Conservation (phyloP, 1,284 basidiomycete species). For the Phenoliferia sp. region DNA sequence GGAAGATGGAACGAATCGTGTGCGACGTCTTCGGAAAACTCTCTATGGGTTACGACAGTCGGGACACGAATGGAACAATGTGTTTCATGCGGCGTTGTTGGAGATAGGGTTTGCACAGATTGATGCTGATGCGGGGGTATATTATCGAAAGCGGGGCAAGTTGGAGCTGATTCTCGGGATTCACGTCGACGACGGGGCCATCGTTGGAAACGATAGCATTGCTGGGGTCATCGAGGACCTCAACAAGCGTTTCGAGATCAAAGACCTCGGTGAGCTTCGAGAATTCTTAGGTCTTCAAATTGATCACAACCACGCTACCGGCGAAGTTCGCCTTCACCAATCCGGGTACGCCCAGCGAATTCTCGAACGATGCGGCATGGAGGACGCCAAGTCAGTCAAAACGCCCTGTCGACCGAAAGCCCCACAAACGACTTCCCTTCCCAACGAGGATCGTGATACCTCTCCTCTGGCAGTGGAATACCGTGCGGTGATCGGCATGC, state of each 20-base stretch:
- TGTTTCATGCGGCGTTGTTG: conserved; percentile 5
- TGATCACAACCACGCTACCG: neutral
- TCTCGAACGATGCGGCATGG: conserved; percentile 43
- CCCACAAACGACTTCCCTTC: neutral
- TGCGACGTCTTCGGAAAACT: conserved; percentile 6
- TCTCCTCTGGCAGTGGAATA: conserved; percentile 26
- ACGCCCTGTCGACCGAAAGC: conserved; percentile 14
- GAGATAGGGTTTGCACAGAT: neutral
- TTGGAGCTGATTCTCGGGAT: neutral
- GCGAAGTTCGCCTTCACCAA: conserved; percentile 35
- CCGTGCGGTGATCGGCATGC: conserved; percentile 42
- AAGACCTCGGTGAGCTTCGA: neutral
- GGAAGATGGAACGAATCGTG: neutral
- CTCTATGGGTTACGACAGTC: conserved; percentile 27
- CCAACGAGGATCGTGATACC: neutral
- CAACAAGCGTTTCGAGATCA: neutral
- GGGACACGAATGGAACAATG: conserved; percentile 17
- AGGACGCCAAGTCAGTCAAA: conserved; percentile 41
- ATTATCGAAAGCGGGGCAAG: neutral
- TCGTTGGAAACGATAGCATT: neutral
- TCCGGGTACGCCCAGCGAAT: conserved; percentile 33
- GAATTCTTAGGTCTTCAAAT: neutral
- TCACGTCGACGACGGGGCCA: conserved; percentile 1
- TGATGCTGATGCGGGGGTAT: neutral
- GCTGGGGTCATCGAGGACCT: neutral